These are phyloP conservation scores for Fusarium sp. DNA, from an alignment of 2,329 filamentous ascomycete species.

Conservation along the genomic window DNA sequence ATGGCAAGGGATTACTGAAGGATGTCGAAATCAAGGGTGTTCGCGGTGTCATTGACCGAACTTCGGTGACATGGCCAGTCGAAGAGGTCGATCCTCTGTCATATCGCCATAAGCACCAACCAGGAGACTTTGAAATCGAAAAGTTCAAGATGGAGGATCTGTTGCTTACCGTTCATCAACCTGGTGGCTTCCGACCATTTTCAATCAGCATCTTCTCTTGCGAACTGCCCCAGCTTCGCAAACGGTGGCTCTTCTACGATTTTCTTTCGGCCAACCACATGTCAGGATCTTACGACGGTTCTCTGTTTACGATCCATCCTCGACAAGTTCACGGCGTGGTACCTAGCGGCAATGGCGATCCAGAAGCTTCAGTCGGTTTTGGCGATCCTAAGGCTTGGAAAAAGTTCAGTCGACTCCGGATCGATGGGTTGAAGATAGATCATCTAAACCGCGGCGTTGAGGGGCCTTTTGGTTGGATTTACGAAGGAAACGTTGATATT, in stretches of 20 bases:
- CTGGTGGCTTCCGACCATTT: conserved; percentile 91
- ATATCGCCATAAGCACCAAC: conserved; percentile 87
- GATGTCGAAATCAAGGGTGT: conserved; percentile 96
- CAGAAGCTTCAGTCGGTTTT: conserved; percentile 66
- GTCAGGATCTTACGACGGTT: conserved; percentile 95
- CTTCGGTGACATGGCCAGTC: conserved; percentile 76
- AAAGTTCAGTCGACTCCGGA: conserved; percentile 91
- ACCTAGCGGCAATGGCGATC: conserved; percentile 63
- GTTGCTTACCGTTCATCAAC: conserved; percentile 91
- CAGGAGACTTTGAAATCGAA: conserved; percentile 97
- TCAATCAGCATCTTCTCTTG: conserved; percentile 96
- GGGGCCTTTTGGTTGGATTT: conserved; percentile 97
- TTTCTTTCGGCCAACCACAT: conserved; percentile 96
- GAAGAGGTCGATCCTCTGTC: conserved; percentile 83
- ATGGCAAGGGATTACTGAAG: conserved; percentile 89
- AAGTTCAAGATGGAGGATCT: conserved; percentile 97
- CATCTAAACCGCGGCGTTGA: conserved; percentile 94
- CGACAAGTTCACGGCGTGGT: conserved; percentile 87
- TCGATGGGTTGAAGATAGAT: conserved; percentile 94
- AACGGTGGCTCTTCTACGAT: conserved; percentile 98
- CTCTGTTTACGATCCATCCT: conserved; percentile 96
- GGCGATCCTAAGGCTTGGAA: conserved; percentile 85
- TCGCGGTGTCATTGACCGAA: conserved; percentile 91
- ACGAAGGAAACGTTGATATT: conserved; percentile 96
- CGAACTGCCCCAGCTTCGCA: conserved; percentile 90